Conservation (phyloP, 2,329 filamentous ascomycete species). For the Cercospora sp. region DNA sequence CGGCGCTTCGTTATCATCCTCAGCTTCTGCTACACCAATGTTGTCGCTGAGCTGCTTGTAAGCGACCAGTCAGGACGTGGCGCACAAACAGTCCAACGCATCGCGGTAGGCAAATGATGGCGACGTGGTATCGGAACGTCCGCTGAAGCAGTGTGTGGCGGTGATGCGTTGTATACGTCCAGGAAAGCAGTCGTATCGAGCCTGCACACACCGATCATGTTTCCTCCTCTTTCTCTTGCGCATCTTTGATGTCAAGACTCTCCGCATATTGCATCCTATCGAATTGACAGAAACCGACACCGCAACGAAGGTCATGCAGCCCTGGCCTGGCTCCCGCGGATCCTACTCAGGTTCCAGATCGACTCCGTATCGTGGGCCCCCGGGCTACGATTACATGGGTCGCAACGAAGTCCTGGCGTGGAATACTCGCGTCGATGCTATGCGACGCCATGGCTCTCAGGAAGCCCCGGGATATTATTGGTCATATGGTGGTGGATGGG, state of each 20-base stretch:
- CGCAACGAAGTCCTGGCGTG: background rate
- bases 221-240: background rate
- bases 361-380: background rate
- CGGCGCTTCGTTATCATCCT: background rate
- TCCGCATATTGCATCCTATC: background rate
- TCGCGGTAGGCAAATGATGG: background rate
- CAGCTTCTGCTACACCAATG: background rate
- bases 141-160: background rate
- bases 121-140: background rate
- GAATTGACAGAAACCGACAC: background rate
- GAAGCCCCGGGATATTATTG: background rate
- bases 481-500: background rate
- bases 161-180: background rate
- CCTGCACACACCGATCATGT: background rate
- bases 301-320: background rate
- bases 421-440: background rate
- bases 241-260: background rate
- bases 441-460: background rate
- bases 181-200: background rate
- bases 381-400: background rate
- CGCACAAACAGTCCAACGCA: background rate
- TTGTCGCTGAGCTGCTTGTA: background rate
- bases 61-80: background rate
- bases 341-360: background rate
- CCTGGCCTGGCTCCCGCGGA: background rate